Conservation (phyloP, 2,329 filamentous ascomycete genomes). For the Xylariaceae sp. region DNA sequence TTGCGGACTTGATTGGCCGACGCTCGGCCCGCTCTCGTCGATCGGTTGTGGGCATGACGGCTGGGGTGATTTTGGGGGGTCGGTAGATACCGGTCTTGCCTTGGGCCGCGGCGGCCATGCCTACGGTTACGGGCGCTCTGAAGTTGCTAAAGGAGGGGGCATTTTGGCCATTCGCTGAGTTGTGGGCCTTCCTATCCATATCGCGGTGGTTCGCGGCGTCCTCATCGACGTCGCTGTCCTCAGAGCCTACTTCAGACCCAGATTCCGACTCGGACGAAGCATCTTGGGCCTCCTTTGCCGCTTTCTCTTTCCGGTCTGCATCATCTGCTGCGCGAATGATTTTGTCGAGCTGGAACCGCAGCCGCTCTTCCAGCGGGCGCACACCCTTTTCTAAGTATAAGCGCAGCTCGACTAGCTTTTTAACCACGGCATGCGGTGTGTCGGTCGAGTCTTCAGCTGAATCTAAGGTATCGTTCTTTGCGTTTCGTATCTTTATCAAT, state of each 20-base stretch:
- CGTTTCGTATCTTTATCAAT: slow-evolving; percentile 75
- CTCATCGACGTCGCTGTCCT: slow-evolving; percentile 45
- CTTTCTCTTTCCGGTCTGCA: slow-evolving; percentile 56
- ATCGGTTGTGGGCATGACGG: slow-evolving; percentile 76
- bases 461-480: slow-evolving; percentile 39
- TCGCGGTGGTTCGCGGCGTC: slow-evolving; percentile 28
- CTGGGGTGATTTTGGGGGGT: slow-evolving; percentile 86
- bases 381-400: slow-evolving; percentile 93
- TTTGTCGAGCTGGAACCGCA: slow-evolving; percentile 96
- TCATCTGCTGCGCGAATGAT: slow-evolving; percentile 88
- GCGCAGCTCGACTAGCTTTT: slow-evolving; percentile 89
- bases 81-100: slow-evolving; percentile 77
- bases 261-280: slow-evolving; percentile 47
- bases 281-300: slow-evolving; percentile 40
- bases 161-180: slow-evolving; percentile 37
- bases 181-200: slow-evolving; percentile 23
- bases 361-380: slow-evolving; percentile 82
- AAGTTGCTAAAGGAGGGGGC: slow-evolving; percentile 39
- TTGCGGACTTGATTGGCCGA: slow-evolving; percentile 74
- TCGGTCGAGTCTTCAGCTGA: slow-evolving; percentile 44
- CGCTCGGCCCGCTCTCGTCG: slow-evolving; percentile 66
- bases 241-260: slow-evolving; percentile 43
- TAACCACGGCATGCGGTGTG: slow-evolving; percentile 72
- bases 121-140: slow-evolving; percentile 42
- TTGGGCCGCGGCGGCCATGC: slow-evolving; percentile 44